Conservation (phyloP, 2,329 filamentous ascomycete genomes). For the Truncatella angustata region DNA sequence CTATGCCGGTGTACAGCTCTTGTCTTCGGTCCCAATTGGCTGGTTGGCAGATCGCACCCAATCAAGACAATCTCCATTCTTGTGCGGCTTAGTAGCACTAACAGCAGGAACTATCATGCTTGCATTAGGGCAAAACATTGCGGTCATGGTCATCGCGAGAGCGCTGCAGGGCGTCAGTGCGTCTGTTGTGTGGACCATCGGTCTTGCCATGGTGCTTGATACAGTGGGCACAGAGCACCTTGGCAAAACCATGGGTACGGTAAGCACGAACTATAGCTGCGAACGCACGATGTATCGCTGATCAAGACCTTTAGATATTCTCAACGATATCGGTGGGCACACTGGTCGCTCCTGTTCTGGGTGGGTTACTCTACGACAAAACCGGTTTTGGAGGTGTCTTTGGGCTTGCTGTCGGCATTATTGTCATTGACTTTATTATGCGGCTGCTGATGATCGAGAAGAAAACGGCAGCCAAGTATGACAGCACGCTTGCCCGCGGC, state of each 20-base stretch:
- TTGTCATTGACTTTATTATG: slow-evolving; percentile 59
- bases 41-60: slow-evolving; percentile 51
- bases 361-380: slow-evolving; percentile 59
- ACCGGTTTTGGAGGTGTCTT: slow-evolving; percentile 59
- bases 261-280: slow-evolving; percentile 23
- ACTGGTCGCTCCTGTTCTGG: slow-evolving; percentile 55
- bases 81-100: slow-evolving; percentile 52
- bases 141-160: slow-evolving; percentile 49
- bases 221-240: slow-evolving; percentile 54
- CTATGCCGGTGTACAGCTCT: slow-evolving; percentile 51
- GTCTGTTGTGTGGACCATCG: slow-evolving; percentile 54
- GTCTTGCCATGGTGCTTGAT: slow-evolving; percentile 57
- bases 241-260: slow-evolving; percentile 59
- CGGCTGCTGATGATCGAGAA: slow-evolving; percentile 62
- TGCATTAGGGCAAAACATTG: slow-evolving; percentile 45
- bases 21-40: slow-evolving; percentile 51
- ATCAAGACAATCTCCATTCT: slow-evolving; percentile 55
- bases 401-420: slow-evolving; percentile 49
- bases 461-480: slow-evolving; percentile 49
- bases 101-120: slow-evolving; percentile 54
- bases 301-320: slow-evolving; percentile 41
- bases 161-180: slow-evolving; percentile 56
- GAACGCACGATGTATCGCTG: not conserved
- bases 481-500: slow-evolving; percentile 20
- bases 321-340: slow-evolving; percentile 58